Evolutionary conservation across 176 grass and related monocot genomes (phyloP), one percentile per base, ranked within the genome.

Genomic region (Paspalum vaginatum): DNA sequence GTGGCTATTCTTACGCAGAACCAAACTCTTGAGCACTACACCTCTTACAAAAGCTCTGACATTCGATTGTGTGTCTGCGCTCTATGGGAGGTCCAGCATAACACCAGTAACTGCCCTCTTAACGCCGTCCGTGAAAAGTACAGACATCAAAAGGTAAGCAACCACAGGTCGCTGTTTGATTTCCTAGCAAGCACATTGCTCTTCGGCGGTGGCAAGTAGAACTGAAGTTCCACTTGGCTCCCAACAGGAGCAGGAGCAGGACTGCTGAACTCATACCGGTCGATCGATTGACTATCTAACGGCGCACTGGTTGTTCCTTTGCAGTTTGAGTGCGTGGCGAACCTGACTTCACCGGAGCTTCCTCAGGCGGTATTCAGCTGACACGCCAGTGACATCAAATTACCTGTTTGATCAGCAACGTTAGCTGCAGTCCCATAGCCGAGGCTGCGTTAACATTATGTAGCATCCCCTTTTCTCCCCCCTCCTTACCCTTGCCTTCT

Each of bases 81-180:
- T 50, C 68, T 94, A 57, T 41, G 74, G 61, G 88, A 94, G 62
- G 59, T 94, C 71, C 92, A 94, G 78, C 75, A 84, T 18, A 94
- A 94, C 83, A 73, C 70, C 22, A 90, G 82, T 40, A 91, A 68
- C 17, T 91, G 86, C 50, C 72, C 86, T 47, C 83, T 94, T 3
- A 94, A 84, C 22, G 85, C 86, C 49, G 75, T 94, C 50, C 83
- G 92, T n/a, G 85, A 94, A 26, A 94, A 94, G 64, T 94, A 94
- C 40, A 90, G 46, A 62, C 83, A 94, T 50, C 79, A 88, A 72
- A 91, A 94, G 85, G 92, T 94, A 88, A 13, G 32, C 4, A 11
- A 5, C 64, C 22, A 61, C 24, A 44, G 16, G 10, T 9, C 61
- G 16, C 7, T 24, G 25, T 21, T 50, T 71, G 79, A 70, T 32